Base-by-base conservation (phyloP, 441 rosid genomes). In the Flueggea neowawraea region DNA sequence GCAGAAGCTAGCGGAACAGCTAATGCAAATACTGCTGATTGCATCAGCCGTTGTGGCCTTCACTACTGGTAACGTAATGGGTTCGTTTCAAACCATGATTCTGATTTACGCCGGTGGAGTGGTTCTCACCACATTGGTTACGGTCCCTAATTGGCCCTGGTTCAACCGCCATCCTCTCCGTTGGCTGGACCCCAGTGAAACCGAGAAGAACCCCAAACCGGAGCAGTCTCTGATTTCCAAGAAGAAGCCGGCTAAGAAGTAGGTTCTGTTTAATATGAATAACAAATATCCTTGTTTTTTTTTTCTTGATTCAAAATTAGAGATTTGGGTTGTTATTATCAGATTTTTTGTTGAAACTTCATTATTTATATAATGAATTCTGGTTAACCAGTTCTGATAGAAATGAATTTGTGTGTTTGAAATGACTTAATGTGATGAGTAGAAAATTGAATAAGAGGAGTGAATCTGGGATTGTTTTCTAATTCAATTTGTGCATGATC, bases 121-220 rank as follows among this genome's bases (percentile, higher is more conserved):
- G 61, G 73, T 73, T 12, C 69, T 91, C 50, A 88, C 97, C 67
- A 67, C 87, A 5, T 36, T 95, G 81, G 58, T 86, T 47, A 88
- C 96, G 0, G 70, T 95, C 69, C 99, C 99, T 0, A 86, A 84
- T 72, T 95, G 98, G 98, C 97, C 95, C 4, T 84, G 78, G 78
- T 95, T 81, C 74, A 89, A 89, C 59, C 81, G 82, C 63, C 84
- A 89, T 54, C 89, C 85, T 47, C 99, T 89, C 58, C 76, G 73
- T 13, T 95, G 97, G 99, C 61, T 91, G 72, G 97, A 95, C 66
- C 82, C 95, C 3, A 69, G 71, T 14, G 96, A 84, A 61, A 95
- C 84, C 0, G 97, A 91, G 69, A 89, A 89, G 75, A 80, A 91
- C 71, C 95, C 95, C 62, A 87, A 86, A 71, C 97, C 95, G 0